phyloP scores from a whole-genome alignment of 176 grass and related monocot genomes.

The Thinopyrum elongatum region DNA sequence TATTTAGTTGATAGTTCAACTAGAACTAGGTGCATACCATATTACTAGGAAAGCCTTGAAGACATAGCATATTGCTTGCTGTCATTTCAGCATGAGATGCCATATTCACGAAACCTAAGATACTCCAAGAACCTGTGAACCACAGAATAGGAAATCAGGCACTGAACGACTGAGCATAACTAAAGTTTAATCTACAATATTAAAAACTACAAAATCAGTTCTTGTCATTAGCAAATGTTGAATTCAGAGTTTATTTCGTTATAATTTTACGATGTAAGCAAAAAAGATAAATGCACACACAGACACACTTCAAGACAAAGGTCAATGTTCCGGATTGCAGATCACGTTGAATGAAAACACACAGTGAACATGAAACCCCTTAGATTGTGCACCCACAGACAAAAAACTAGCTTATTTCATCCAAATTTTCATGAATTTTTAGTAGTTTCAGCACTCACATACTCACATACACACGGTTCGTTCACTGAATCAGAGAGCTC shows the following conservation, averaged over 20 bases:
- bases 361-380: background rate
- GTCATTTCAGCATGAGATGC: slow-evolving; percentile 39
- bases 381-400: background rate
- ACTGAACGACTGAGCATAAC: background rate
- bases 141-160: background rate
- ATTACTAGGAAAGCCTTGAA: slow-evolving; percentile 41
- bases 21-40: slow-evolving; percentile 25
- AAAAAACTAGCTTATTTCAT: background rate
- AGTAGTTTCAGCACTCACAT: background rate
- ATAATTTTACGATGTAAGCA: background rate
- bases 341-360: background rate
- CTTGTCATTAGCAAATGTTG: background rate
- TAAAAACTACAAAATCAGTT: background rate
- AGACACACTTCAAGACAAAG: background rate
- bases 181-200: background rate
- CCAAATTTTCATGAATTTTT: background rate
- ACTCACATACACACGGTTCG: background rate
- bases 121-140: slow-evolving; percentile 18
- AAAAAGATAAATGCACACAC: background rate
- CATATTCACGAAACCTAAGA: slow-evolving; percentile 29
- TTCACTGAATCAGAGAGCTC: background rate
- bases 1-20: background rate
- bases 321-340: background rate
- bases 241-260: background rate
- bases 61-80: slow-evolving; percentile 20